Evolutionary conservation across 164 flowering plant species (phyloP).

Genomic region (Tetracentron sinense): DNA sequence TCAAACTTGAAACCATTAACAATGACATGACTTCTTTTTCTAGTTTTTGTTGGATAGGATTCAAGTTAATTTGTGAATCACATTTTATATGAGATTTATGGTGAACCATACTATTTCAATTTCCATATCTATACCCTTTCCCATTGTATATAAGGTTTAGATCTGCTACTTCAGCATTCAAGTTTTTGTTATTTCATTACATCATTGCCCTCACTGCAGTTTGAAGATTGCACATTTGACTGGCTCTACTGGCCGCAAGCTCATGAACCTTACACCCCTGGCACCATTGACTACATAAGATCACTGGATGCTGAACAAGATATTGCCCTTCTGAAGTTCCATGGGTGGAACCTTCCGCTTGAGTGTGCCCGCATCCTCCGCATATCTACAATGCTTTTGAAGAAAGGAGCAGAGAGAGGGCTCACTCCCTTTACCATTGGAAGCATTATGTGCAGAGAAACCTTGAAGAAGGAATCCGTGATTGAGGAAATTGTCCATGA

Average conservation of each 20-base stretch:
- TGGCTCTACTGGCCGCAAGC: constrained; percentile 93
- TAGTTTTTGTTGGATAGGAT: too few relatives aligned
- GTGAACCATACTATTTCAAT: neutral
- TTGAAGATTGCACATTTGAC: constrained; percentile 81
- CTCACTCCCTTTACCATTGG: constrained; percentile 65
- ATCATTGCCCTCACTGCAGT: constrained; percentile 35
- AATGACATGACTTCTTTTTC: too few relatives aligned
- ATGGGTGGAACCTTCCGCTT: constrained; percentile 57
- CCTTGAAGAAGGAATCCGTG: constrained; percentile 51
- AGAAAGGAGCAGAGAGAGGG: constrained; percentile 68
- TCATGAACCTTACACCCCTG: constrained; percentile 43
- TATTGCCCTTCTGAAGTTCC: constrained; percentile 47
- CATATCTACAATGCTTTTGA: constrained; percentile 76
- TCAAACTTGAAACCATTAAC: neutral
- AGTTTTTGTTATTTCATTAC: neutral
- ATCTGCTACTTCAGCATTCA: neutral
- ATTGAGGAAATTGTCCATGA: constrained; percentile 67
- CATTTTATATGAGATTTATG: too few relatives aligned
- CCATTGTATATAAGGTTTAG: neutral
- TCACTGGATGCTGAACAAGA: constrained; percentile 71
- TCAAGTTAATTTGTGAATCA: too few relatives aligned
- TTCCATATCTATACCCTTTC: neutral
- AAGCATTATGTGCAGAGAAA: constrained; percentile 70
- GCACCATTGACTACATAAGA: constrained; percentile 51
- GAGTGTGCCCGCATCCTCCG: constrained; percentile 56